Evolutionary conservation across 2,329 filamentous ascomycete genomes (phyloP), one percentile per base, ranked within the genome.

Genomic region (Aspergillus oerlinghausenensis): DNA sequence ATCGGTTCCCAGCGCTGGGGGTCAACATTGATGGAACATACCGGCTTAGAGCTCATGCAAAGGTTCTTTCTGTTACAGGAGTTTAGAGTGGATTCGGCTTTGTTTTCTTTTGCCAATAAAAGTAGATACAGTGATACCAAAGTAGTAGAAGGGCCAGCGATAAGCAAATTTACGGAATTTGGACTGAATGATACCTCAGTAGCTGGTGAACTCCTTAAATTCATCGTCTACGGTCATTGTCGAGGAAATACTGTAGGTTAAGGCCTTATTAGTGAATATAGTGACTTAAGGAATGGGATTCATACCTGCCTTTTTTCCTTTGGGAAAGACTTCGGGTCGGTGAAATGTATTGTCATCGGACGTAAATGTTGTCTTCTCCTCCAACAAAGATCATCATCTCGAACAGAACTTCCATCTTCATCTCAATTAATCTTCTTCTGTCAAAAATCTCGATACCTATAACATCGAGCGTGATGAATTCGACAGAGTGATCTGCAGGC

Each of bases 311-410:
- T 3, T 47, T 47, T 14, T 47, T 14, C 43, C 11, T 47, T 47
- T 25, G 17, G n/a, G 49, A 7, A 38, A 23, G n/a, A 10, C 10
- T 26, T 32, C 49, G 19, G 49, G 23, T 21, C 35, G 40, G 45
- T 40, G 56, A 60, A 60, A 59, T 51, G 59, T 64, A 63, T 42
- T 59, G 61, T 62, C 56, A 64, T 51, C 49, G 51, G 55, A 54
- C 50, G 23, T 56, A 54, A 54, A 26, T 52, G 19, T 28, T 49
- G 29, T 38, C n/a, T 28, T 29, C 43, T 43, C 49, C 50, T 32
- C 49, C 54, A 19, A 17, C 49, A 40, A 49, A 38, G 40, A 54
- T 35, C 23, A 47, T 47, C 43, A 5, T 5, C 32, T 35, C 14
- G 10, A 38, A 38, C 32, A 38, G 14, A 38, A 4, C 32, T 17